Base-by-base conservation (phyloP, 2,329 filamentous ascomycete species). In the Trichophyton simii region DNA sequence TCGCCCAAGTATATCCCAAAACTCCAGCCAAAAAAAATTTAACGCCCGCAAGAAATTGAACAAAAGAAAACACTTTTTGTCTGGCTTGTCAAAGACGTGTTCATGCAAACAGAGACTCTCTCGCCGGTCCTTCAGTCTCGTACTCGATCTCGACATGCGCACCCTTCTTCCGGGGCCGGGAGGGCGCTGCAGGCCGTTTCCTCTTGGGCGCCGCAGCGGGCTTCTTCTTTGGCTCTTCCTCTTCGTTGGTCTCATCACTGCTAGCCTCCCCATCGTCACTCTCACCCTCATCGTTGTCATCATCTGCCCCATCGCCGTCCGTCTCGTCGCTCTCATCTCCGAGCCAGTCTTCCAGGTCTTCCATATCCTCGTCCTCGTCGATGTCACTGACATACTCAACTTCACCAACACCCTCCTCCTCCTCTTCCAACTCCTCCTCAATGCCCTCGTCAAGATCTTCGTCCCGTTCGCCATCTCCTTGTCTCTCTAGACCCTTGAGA, bases 301-400 rank as follows among this genome's bases (percentile, higher is more conserved):
- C 76, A 2, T 77, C 76, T 3, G 76, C 77, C 36, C 76, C 76
- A 42, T 74, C 71, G 36, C 74, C 75, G 61, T 73, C 76, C 42
- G 78, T 78, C 58, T 79, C 80, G 0, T 75, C 79, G 63, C 81
- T 83, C 62, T 82, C 87, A 64, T 85, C 89, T 67, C 87, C 91
- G 58, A 96, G 80, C 92, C 92, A 97, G 71, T 97, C 92, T 74
- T 97, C 89, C 60, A 97, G 96, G 72, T 97, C 92, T 74, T 96
- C 89, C 58, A 97, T 83, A 70, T 91, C 88, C 20, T 89, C 77
- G 67, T 83, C 82, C 63, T 82, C 90, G 55, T 91, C 91, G 61
- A 95, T 77, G 72, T 96, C 94, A 70, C 88, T 92, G 62, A 97
- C 89, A 69, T 96, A 97, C 78, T 97, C 91, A 55, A 97, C 87